Evolutionary conservation across 768 basidiomycete species (phyloP), one percentile per base, ranked within the genome.

Genomic region (Auricularia cornea): DNA sequence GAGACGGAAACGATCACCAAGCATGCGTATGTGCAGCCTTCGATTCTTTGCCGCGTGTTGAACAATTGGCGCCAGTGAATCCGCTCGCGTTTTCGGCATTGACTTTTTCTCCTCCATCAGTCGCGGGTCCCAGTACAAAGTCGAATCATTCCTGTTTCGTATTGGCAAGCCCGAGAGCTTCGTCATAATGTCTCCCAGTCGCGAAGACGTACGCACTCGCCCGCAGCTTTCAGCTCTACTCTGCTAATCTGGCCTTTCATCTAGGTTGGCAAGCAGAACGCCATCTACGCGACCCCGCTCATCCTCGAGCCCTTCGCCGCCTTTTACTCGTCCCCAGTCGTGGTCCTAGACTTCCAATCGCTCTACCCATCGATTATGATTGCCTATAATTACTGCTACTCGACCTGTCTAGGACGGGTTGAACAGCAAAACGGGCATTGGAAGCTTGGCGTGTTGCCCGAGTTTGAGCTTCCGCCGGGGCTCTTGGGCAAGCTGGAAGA

Each of bases 361-460:
- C 81, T 99, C 29, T 99, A 99, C 72, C 97, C 97, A 0, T 97
- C 94, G 0, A 80, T 98, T 64, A 98, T 98, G 96, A 96, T 98
- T 68, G 96, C 94, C 5, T 95, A 99, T 76, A 98, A 98, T 73
- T 94, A 94, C 73, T 94, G 92, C 70, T 95, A 94, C 72, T 98
- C 95, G 30, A 99, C 97, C 2, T 98, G 95, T 72, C 80, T 99
- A 32, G 97, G 97, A 11, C 85, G 95, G 14, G 79, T 92, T 41
- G 79, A 80, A n/a, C 80, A 86, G n/a, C 96, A 95, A 75, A 87
- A 93, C 72, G 94, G 89, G 10, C 82, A 82, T 30, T 87, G 89
- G 72, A 96, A 96, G 73, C 83, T 98, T 61, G 97, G 97, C 2
- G 90, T 95, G 54, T 62, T 65, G 77, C 84, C 48, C 5, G 83